phyloP scores from a whole-genome alignment of 2,329 filamentous ascomycete species.

The Alternaria incomplexa region DNA sequence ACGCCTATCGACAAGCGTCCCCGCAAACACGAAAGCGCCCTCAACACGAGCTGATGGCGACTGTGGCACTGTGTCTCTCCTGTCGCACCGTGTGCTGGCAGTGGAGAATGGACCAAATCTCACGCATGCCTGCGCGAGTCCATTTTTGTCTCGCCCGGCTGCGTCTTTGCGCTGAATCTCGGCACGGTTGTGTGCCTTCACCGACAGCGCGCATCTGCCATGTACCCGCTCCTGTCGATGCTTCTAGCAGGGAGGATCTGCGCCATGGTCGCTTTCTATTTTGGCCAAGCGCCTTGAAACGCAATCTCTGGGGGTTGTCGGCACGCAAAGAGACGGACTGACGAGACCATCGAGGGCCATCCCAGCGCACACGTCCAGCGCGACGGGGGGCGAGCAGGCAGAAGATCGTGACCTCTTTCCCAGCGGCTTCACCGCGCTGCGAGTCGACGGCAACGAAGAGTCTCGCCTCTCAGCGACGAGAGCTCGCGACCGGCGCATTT shows the following conservation, averaged over 20 bases:
- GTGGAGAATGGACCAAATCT: background rate
- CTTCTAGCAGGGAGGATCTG: constrained; percentile 41
- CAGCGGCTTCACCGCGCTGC: constrained; percentile 8
- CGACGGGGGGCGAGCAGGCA: background rate
- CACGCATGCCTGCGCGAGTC: background rate
- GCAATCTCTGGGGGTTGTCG: constrained; percentile 30
- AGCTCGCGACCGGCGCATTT: constrained; percentile 66
- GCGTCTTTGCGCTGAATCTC: background rate
- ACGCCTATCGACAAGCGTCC: constrained; percentile 12
- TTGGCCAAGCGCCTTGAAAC: constrained; percentile 43
- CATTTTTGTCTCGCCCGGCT: background rate
- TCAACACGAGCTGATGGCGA: background rate
- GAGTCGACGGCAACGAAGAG: constrained; percentile 3
- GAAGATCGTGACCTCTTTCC: constrained; percentile 3
- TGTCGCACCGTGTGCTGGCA: constrained; percentile 3
- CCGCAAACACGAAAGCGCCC: constrained; percentile 1
- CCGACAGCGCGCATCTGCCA: constrained; percentile 24
- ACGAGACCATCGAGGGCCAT: background rate
- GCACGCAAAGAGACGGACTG: constrained; percentile 14
- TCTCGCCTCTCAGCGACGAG: constrained; percentile 59
- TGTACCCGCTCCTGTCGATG: constrained; percentile 35
- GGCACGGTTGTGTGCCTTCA: constrained; percentile 16
- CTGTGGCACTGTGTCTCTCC: constrained; percentile 2
- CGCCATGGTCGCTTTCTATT: constrained; percentile 37
- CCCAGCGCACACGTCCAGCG: background rate